A percentile compares a stretch with the other conserved stretches of the same genome.
phyloP scores from a whole-genome alignment of 2,329 filamentous ascomycete species.

The Talaromyces verruculosus region DNA sequence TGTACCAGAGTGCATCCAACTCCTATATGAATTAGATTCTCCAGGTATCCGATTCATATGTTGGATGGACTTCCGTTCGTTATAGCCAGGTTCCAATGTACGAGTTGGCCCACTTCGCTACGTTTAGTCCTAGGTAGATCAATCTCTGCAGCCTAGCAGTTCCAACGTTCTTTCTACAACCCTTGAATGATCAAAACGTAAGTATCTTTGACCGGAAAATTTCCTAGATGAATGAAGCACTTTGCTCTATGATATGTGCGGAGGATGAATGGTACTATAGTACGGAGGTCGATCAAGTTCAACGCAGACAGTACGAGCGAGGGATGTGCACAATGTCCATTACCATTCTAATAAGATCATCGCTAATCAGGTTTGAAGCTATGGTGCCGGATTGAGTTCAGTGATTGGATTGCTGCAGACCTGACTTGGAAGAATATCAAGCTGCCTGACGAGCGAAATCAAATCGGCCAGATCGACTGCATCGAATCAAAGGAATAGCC shows the following conservation, averaged over 20 bases:
- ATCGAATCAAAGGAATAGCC: no score
- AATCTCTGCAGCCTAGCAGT: neutral
- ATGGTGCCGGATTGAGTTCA: neutral
- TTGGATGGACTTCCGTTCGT: no score
- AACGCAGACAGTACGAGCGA: neutral
- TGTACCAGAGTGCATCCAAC: no score
- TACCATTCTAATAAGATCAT: neutral
- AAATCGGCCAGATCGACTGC: no score
- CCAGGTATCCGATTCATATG: no score
- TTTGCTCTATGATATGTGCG: neutral
- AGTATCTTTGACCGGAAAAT: neutral
- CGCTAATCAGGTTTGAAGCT: neutral
- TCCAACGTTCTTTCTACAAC: neutral
- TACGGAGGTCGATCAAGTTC: neutral
- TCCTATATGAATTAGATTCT: no score
- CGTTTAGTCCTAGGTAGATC: no score
- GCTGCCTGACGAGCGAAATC: no score
- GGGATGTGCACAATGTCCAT: neutral
- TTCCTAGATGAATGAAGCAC: neutral
- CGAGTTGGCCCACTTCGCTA: no score
- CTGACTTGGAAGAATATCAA: no score
- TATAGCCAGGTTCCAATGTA: no score
- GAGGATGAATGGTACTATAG: neutral
- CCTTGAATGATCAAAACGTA: neutral
- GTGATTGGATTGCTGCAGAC: no score